Evolutionary conservation across 2,329 filamentous ascomycete species (phyloP).

Genomic region (Arachnomyces sp.): DNA sequence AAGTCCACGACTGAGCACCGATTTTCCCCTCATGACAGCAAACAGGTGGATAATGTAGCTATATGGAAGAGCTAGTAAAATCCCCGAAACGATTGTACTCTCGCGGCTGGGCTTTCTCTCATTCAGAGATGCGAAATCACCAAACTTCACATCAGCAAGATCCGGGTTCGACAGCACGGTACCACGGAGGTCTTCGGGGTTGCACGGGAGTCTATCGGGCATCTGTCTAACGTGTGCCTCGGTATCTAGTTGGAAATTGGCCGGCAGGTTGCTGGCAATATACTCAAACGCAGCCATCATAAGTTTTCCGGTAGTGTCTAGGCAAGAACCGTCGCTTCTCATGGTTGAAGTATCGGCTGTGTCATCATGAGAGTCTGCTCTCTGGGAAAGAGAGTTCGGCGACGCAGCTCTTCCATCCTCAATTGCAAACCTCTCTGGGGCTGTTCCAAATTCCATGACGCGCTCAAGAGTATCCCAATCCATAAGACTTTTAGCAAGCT

Average conservation of each 20-base stretch:
- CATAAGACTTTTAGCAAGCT: slow-evolving; percentile 17
- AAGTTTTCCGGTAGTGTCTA: slow-evolving; percentile 8
- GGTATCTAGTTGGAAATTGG: slow-evolving; percentile 19
- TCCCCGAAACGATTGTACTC: slow-evolving; percentile 16
- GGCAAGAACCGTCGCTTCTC: background rate
- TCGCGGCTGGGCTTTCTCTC: slow-evolving; percentile 12
- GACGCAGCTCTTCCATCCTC: background rate
- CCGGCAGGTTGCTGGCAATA: slow-evolving; percentile 14
- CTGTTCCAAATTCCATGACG: slow-evolving; percentile 21
- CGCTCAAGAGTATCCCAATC: slow-evolving; percentile 24
- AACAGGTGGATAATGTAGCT: slow-evolving; percentile 16
- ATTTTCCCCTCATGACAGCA: slow-evolving; percentile 11
- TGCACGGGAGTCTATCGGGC: slow-evolving; percentile 20
- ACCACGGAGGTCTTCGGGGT: slow-evolving; percentile 11
- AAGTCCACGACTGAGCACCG: slow-evolving; percentile 11
- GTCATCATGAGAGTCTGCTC: slow-evolving; percentile 2
- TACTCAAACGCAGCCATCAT: slow-evolving; percentile 17
- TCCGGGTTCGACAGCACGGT: slow-evolving; percentile 10
- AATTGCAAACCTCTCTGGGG: slow-evolving; percentile 17
- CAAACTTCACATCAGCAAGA: slow-evolving; percentile 18
- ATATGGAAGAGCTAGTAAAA: slow-evolving; percentile 23
- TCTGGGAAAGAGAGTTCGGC: slow-evolving; percentile 1
- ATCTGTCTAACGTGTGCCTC: slow-evolving; percentile 16
- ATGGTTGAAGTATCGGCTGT: background rate
- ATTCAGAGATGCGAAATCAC: slow-evolving; percentile 11